Conservation (phyloP, 192 early-diverging fungal genomes). For the Phlyctochytrium planicorne region DNA sequence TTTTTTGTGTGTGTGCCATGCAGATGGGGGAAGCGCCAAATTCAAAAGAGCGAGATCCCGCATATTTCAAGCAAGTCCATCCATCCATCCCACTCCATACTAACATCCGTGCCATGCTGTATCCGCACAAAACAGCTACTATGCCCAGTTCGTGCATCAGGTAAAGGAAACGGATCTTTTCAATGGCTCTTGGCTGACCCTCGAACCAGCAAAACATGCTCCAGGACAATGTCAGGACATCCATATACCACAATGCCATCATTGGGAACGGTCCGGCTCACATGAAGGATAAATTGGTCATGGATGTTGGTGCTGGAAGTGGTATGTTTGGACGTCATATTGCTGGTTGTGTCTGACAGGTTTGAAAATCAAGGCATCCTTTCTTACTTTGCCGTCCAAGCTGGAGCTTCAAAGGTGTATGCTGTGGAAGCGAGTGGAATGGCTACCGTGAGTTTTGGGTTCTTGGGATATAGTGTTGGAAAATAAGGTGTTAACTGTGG, state of each 20-base stretch:
- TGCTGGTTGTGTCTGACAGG: no score
- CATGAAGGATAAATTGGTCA: constrained; percentile 79
- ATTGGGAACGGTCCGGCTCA: constrained; percentile 69
- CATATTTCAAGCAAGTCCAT: constrained; percentile 40
- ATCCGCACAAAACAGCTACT: constrained; percentile 55
- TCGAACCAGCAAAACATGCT: constrained; percentile 96
- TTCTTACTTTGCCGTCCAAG: constrained; percentile 92
- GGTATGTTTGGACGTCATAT: constrained; percentile 3
- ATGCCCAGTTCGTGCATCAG: constrained; percentile 72
- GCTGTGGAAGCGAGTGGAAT: constrained; percentile 96
- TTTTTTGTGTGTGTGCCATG: no score
- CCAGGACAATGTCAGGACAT: constrained; percentile 92
- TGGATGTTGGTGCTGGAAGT: constrained; percentile 90
- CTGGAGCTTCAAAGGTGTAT: constrained; percentile 90
- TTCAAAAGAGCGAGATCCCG: constrained; percentile 37
- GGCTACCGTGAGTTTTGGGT: constrained; percentile 56
- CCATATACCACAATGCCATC: constrained; percentile 91
- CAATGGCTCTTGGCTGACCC: constrained; percentile 9
- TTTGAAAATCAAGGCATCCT: constrained; percentile 91
- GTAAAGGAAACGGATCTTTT: constrained; percentile 1
- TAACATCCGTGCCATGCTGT: constrained; percentile 1
- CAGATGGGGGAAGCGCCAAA: constrained; percentile 19
- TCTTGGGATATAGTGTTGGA: no score
- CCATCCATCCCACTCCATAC: neutral
- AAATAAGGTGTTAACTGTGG: no score